These are phyloP conservation scores for Metarhizium humberi DNA, from an alignment of 2,329 filamentous ascomycete species.

Conservation along the genomic window DNA sequence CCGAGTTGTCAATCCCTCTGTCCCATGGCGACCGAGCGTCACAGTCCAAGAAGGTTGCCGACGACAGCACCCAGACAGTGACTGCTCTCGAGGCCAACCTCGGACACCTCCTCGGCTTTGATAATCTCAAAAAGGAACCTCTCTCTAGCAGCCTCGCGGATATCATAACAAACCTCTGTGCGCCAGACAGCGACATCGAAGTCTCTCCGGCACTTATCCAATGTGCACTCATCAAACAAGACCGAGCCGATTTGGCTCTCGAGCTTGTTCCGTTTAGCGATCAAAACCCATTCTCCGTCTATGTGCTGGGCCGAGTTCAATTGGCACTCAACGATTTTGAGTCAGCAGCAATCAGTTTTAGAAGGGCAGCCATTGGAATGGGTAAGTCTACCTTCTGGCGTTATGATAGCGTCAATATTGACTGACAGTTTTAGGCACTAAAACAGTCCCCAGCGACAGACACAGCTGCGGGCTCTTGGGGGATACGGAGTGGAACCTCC, in stretches of 20 bases:
- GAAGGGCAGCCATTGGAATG: conserved; percentile 72
- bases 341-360: conserved; percentile 66
- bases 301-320: conserved; percentile 74
- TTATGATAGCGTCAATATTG: neutral
- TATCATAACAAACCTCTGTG: conserved; percentile 57
- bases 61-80: conserved; percentile 38
- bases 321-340: conserved; percentile 66
- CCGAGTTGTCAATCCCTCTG: conserved; percentile 43
- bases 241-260: conserved; percentile 49
- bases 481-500: conserved; percentile 60
- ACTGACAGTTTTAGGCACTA: conserved; percentile 27
- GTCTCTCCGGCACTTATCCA: conserved; percentile 51
- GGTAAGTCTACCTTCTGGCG: conserved; percentile 46
- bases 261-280: conserved; percentile 48
- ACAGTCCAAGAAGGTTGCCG: conserved; percentile 28
- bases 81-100: conserved; percentile 52
- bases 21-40: conserved; percentile 26
- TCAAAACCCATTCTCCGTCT: conserved; percentile 57
- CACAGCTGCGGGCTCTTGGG: conserved; percentile 62
- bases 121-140: conserved; percentile 37
- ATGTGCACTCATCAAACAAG: conserved; percentile 50
- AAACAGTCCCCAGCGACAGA: conserved; percentile 36
- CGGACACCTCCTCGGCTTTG: conserved; percentile 54
- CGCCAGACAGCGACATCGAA: conserved; percentile 55
- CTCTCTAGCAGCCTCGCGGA: conserved; percentile 55